Percentiles rank a stretch among this genome's conserved stretches.
Evolutionary conservation across 164 flowering plant genomes (phyloP).

Genomic region (Annona squamosa): DNA sequence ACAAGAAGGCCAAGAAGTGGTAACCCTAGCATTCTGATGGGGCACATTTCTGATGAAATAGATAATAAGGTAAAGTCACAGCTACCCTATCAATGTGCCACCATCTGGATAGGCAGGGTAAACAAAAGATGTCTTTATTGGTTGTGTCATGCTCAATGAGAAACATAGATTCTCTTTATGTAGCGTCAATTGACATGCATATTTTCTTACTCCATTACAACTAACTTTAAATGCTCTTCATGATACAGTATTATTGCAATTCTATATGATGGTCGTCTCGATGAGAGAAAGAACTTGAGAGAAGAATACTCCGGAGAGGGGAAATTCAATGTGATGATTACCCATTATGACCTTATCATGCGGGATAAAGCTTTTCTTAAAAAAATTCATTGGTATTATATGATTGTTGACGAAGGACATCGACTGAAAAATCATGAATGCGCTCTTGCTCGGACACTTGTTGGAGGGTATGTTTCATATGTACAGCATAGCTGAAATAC

Average conservation of each 20-base stretch:
- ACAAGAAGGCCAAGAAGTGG: neutral
- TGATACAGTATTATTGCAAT: conserved; percentile 64
- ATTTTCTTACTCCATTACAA: neutral
- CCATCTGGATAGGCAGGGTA: neutral
- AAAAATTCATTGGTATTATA: conserved; percentile 84
- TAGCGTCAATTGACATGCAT: neutral
- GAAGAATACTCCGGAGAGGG: conserved; percentile 74
- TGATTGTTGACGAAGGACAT: conserved; percentile 99
- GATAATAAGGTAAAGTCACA: no score
- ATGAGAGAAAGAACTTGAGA: conserved; percentile 75
- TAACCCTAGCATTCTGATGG: neutral
- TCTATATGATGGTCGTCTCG: conserved; percentile 88
- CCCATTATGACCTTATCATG: conserved; percentile 98
- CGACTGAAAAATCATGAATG: conserved; percentile 86
- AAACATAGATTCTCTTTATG: neutral
- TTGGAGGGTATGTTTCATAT: conserved; percentile 47
- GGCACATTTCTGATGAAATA: neutral
- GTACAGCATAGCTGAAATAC: neutral
- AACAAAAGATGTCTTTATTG: neutral
- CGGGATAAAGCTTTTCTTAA: conserved; percentile 85
- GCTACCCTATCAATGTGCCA: neutral
- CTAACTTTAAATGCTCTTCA: neutral
- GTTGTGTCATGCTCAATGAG: neutral
- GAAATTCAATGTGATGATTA: conserved; percentile 78
- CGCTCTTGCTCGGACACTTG: conserved; percentile 71